Evolutionary conservation across 352 stramenopile genomes (phyloP).

Genomic region (Globisporangium camurandrum): DNA sequence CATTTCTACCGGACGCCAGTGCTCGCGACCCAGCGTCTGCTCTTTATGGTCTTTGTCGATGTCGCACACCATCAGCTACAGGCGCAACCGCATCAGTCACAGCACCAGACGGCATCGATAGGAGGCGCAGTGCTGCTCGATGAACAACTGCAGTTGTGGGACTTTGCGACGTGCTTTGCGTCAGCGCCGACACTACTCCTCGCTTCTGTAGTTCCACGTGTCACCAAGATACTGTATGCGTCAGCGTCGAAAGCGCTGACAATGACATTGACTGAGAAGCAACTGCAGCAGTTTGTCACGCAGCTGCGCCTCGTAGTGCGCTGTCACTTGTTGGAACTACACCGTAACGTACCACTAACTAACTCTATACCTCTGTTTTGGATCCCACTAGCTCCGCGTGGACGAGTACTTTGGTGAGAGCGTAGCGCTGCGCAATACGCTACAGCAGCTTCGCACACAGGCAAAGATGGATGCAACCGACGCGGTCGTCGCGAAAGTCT

Average conservation of each 20-base stretch:
- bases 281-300: conserved; percentile 26
- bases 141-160: conserved; percentile 2
- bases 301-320: conserved; percentile 24
- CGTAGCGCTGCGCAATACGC: conserved; percentile 18
- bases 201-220: conserved; percentile 3
- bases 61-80: conserved; percentile 8
- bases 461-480: conserved; percentile 14
- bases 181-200: conserved; percentile 3
- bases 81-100: background rate
- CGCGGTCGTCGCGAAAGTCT: conserved; percentile 22
- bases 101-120: background rate
- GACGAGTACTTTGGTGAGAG: conserved; percentile 43
- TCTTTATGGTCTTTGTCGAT: conserved; percentile 20
- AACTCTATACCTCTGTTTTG: background rate
- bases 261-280: conserved; percentile 27
- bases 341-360: background rate
- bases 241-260: conserved; percentile 8
- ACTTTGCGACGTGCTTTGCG: conserved; percentile 4
- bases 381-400: conserved; percentile 17
- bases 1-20: conserved; percentile 8
- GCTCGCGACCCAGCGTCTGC: background rate
- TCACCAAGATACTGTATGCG: conserved; percentile 20
- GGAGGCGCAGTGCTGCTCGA: conserved; percentile 3
- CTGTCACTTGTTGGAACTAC: background rate
- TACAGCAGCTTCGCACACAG: conserved; percentile 16